Conservation (phyloP, 345 rosid genomes). For the Citrus reticulata region DNA sequence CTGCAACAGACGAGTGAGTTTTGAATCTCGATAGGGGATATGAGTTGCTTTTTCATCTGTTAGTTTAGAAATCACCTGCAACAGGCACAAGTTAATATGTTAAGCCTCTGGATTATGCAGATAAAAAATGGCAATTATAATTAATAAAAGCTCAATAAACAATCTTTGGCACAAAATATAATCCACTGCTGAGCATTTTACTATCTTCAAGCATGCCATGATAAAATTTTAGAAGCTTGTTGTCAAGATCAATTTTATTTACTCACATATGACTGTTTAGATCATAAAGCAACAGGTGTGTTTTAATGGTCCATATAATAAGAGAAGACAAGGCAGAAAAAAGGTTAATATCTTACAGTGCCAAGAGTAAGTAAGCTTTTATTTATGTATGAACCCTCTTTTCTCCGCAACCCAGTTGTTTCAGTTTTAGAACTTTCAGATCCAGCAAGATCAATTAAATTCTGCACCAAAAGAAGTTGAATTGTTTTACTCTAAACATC, state of each 20-base stretch:
- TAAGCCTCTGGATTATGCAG: not conserved
- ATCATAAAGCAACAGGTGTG: not conserved
- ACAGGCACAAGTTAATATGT: constrained; percentile 5
- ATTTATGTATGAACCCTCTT: constrained; percentile 74
- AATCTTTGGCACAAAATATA: not conserved
- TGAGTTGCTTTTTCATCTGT: constrained; percentile 66
- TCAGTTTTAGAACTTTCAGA: constrained; percentile 80
- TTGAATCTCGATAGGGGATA: constrained; percentile 73
- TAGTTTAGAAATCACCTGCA: constrained; percentile 64
- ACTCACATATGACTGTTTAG: not conserved
- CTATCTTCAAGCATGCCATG: constrained; percentile 4
- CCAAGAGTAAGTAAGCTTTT: constrained; percentile 76
- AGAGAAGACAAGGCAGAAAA: not conserved
- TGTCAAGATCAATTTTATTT: not conserved
- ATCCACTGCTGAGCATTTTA: not conserved
- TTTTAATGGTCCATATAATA: not conserved
- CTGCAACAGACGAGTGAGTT: constrained; percentile 67
- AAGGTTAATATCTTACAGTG: constrained; percentile 40
- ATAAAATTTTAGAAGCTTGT: not conserved
- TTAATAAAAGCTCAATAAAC: not conserved
- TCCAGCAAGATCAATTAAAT: constrained; percentile 75
- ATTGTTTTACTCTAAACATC: not conserved
- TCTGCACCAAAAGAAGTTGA: constrained; percentile 28
- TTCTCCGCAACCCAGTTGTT: constrained; percentile 69
- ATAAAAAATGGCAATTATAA: not conserved